A percentile compares a stretch with the other conserved stretches of the same genome.
These are phyloP conservation scores for Myxozyma udenii DNA, from an alignment of 805 yeast genomes.

Conservation along the genomic window DNA sequence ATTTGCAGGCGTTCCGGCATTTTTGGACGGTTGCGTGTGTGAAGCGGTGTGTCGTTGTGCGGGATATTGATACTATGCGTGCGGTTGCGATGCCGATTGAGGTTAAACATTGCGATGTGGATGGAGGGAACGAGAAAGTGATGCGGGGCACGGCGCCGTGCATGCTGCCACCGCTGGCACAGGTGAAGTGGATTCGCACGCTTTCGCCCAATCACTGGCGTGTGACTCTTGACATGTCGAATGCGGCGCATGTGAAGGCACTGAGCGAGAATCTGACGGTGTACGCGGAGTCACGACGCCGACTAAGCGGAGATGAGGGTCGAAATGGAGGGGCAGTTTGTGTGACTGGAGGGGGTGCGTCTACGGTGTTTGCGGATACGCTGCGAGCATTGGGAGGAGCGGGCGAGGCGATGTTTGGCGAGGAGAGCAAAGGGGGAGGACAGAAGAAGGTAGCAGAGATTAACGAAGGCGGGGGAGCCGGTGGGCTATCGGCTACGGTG, in stretches of 20 bases:
- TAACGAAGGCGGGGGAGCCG: constrained; percentile 1
- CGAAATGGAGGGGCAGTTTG: constrained; percentile 7
- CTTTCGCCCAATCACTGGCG: constrained; percentile 21
- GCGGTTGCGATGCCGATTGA: constrained; percentile 39
- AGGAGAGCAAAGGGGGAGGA: not conserved
- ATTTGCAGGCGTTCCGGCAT: constrained; percentile 80
- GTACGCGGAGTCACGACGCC: constrained; percentile 18
- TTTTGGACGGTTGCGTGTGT: constrained; percentile 86
- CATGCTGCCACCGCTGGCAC: constrained; percentile 22
- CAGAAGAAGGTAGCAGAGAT: not conserved
- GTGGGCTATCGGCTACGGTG: constrained; percentile 1
- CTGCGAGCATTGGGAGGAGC: constrained; percentile 12
- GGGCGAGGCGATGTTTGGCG: not conserved
- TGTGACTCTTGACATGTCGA: constrained; percentile 20
- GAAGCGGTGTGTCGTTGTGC: constrained; percentile 71
- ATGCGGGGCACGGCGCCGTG: constrained; percentile 18
- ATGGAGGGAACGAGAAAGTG: constrained; percentile 34
- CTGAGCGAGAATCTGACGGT: constrained; percentile 17
- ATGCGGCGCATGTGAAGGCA: constrained; percentile 18
- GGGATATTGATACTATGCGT: constrained; percentile 62
- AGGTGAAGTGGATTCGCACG: constrained; percentile 6
- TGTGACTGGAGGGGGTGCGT: not conserved
- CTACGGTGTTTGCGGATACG: constrained; percentile 5
- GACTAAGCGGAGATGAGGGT: constrained; percentile 2
- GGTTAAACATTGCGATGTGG: constrained; percentile 32